Conservation (phyloP, 108 stramenopile genomes). For the Conticribra weissflogii region DNA sequence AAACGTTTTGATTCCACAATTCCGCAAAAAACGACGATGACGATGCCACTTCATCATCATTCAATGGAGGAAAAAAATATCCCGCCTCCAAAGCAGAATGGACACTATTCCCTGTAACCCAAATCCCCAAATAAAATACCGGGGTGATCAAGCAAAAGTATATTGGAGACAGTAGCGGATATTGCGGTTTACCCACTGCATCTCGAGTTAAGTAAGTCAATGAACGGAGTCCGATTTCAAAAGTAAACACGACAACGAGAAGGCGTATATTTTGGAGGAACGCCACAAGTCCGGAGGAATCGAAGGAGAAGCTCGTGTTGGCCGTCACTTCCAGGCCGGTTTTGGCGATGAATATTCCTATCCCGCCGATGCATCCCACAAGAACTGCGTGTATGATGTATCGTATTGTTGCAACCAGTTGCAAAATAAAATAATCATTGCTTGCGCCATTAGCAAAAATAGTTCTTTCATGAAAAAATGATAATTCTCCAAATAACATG, state of each 20-base stretch:
- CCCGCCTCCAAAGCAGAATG: constrained; percentile 44
- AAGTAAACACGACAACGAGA: constrained; percentile 53
- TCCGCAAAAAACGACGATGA: constrained; percentile 15
- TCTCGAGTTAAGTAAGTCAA: constrained; percentile 49
- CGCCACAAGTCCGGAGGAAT: constrained; percentile 16
- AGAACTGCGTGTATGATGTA: too few relatives aligned
- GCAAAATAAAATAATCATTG: too few relatives aligned
- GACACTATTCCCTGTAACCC: constrained; percentile 29
- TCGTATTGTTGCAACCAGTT: too few relatives aligned
- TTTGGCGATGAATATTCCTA: constrained; percentile 75
- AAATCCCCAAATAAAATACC: constrained; percentile 61
- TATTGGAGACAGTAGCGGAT: constrained; percentile 74
- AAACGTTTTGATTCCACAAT: constrained; percentile 33
- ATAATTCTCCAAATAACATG: background rate
- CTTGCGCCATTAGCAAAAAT: too few relatives aligned
- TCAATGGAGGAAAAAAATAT: constrained; percentile 72
- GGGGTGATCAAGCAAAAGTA: constrained; percentile 84
- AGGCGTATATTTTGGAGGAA: constrained; percentile 48
- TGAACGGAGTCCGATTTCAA: constrained; percentile 68
- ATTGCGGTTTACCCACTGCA: constrained; percentile 51
- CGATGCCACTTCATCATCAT: constrained; percentile 13
- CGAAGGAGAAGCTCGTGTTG: constrained; percentile 51
- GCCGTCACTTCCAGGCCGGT: constrained; percentile 79
- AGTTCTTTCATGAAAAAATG: too few relatives aligned
- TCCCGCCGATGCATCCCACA: too few relatives aligned